Base-by-base conservation (phyloP, 441 rosid genomes). In the Adansonia rubrostipa region DNA sequence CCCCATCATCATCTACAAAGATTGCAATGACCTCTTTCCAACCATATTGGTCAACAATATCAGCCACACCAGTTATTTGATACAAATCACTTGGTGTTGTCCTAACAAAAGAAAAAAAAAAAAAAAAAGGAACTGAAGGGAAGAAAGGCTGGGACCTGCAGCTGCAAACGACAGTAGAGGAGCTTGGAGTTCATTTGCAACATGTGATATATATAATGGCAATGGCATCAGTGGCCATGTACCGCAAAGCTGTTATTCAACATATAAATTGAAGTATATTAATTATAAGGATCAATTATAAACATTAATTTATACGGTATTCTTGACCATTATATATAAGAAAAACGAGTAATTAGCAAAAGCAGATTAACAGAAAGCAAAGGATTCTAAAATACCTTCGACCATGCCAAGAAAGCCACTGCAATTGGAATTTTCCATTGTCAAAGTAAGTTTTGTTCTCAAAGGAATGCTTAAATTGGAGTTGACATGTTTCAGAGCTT, bases 401-500 rank as follows among this genome's bases (percentile, higher is more conserved):
- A 88, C 82, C 96, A 95, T 88, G 80, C 97, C 99, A 73, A 84
- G 57, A 83, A 95, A 95, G 54, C 97, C 99, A 22, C 89, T 93
- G 88, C 96, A 90, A 75, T 95, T 91, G 66, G 99, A 74, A 82
- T 86, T 77, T 33, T 80, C 87, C 91, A 87, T 83, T 33, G 75
- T 74, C 56, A 92, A 44, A 8, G 50, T 74, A 75, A 95, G 88
- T 69, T 84, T 79, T 17, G 92, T 86, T 71, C 92, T 93, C 9
- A 10, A 80, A 20, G 93, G 94, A 82, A 95, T 81, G 86, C 85
- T 80, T 0, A 89, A 88, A 77, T 89, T 85, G 60, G 91, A 83
- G 71, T 95, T 95, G 36, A 95, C 93, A 84, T 95, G 97, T 78
- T 92, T 92, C 71, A 92, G 88, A 81, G 99, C 99, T 85, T 91